phyloP scores from a whole-genome alignment of 768 basidiomycete genomes.

The Phanerodontia chrysosporium region DNA sequence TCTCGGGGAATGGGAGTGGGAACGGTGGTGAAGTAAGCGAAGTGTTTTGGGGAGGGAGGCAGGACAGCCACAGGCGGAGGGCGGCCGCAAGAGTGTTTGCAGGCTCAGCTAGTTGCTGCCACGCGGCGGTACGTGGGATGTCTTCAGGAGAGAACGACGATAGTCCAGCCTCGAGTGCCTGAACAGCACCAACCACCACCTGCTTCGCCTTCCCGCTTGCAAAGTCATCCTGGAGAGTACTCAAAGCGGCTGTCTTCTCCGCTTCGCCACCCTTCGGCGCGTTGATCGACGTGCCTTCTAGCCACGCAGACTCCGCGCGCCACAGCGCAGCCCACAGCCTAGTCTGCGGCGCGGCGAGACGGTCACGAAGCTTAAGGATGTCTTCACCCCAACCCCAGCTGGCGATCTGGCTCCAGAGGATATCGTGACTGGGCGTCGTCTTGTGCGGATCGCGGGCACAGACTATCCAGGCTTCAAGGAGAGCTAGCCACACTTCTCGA shows the following conservation, averaged over 20 bases:
- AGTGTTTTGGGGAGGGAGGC: constrained; percentile 40
- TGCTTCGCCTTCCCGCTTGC: constrained; percentile 25
- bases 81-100: constrained; percentile 40
- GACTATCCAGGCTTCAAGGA: constrained; percentile 69
- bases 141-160: neutral
- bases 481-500: constrained; percentile 47
- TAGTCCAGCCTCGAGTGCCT: constrained; percentile 16
- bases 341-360: constrained; percentile 28
- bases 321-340: constrained; percentile 38
- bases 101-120: constrained; percentile 28
- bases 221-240: constrained; percentile 38
- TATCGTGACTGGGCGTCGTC: constrained; percentile 81
- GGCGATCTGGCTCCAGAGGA: constrained; percentile 85
- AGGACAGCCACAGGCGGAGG: constrained; percentile 64
- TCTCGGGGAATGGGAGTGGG: constrained; percentile 48
- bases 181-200: constrained; percentile 20
- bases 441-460: constrained; percentile 90
- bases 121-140: constrained; percentile 4
- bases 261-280: constrained; percentile 57
- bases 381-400: constrained; percentile 74
- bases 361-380: constrained; percentile 35
- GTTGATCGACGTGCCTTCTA: constrained; percentile 77
- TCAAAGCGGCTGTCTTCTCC: constrained; percentile 45
- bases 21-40: constrained; percentile 52
- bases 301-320: constrained; percentile 59